These are phyloP conservation scores for Candida pini DNA, from an alignment of 805 yeast genomes.

Conservation along the genomic window DNA sequence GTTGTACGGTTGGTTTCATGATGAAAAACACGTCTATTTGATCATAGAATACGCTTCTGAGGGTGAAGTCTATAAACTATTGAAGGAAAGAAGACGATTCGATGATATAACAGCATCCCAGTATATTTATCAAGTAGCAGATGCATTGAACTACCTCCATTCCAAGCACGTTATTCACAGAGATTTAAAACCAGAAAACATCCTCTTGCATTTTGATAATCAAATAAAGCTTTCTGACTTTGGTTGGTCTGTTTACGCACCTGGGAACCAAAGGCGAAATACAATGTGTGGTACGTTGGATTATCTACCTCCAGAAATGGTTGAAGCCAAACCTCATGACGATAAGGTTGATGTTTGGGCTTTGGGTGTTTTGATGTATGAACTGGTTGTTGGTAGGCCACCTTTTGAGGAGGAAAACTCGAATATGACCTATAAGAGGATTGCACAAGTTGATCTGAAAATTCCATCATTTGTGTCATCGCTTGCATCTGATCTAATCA, in stretches of 20 bases:
- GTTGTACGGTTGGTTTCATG: constrained; percentile 81
- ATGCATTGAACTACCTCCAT: constrained; percentile 75
- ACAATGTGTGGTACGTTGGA: constrained; percentile 96
- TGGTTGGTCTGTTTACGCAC: constrained; percentile 88
- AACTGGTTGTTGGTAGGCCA: constrained; percentile 80
- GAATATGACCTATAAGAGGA: constrained; percentile 73
- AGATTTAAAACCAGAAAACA: constrained; percentile 92
- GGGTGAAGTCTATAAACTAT: constrained; percentile 79
- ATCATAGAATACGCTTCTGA: constrained; percentile 78
- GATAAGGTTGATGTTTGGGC: constrained; percentile 88
- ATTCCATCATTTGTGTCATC: constrained; percentile 66
- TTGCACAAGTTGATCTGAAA: constrained; percentile 67
- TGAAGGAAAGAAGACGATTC: constrained; percentile 64
- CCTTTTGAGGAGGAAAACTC: constrained; percentile 85
- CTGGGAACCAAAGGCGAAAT: constrained; percentile 44
- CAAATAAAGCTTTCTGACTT: constrained; percentile 84
- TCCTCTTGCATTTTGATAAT: constrained; percentile 70
- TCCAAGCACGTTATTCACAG: constrained; percentile 78
- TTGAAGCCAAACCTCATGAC: constrained; percentile 76
- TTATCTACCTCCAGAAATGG: constrained; percentile 93
- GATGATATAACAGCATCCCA: constrained; percentile 69
- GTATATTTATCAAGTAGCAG: constrained; percentile 78
- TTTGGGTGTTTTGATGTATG: constrained; percentile 80
- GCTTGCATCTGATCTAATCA: constrained; percentile 75
- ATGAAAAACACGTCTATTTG: constrained; percentile 71